These are phyloP conservation scores for Candida sanyaensis DNA, from an alignment of 1,139 yeast species.

Conservation along the genomic window DNA sequence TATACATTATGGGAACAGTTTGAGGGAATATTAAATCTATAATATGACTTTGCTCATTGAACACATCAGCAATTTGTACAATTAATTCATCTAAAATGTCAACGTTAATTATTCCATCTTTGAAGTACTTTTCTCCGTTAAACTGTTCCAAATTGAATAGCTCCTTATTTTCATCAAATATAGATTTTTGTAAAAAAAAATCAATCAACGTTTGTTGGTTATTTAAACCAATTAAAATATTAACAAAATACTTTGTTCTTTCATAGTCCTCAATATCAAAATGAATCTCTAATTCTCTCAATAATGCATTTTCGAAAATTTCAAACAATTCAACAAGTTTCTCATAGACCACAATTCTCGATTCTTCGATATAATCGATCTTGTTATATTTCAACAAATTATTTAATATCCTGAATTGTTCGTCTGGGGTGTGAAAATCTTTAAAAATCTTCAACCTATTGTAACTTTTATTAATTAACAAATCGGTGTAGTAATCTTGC, in stretches of 20 bases:
- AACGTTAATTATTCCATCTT: slow-evolving; percentile 17
- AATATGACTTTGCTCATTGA: slow-evolving; percentile 37
- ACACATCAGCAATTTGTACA: slow-evolving; percentile 28
- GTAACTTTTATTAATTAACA: slow-evolving; percentile 47
- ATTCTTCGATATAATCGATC: slow-evolving; percentile 37
- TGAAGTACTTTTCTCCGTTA: slow-evolving; percentile 22
- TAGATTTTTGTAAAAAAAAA: slow-evolving; percentile 47
- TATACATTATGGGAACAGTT: slow-evolving; percentile 49
- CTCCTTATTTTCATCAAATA: slow-evolving; percentile 38
- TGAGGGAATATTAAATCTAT: slow-evolving; percentile 45
- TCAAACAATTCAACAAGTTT: slow-evolving; percentile 63
- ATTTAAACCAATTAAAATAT: slow-evolving; percentile 37
- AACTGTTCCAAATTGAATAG: slow-evolving; percentile 32
- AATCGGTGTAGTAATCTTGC: slow-evolving; percentile 47
- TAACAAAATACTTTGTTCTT: slow-evolving; percentile 34
- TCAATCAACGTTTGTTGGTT: slow-evolving; percentile 45
- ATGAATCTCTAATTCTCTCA: slow-evolving; percentile 68
- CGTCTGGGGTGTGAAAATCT: slow-evolving; percentile 48
- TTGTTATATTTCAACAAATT: slow-evolving; percentile 40
- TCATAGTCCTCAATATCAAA: slow-evolving; percentile 53
- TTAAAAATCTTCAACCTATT: slow-evolving; percentile 51
- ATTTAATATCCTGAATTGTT: slow-evolving; percentile 47
- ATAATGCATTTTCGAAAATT: slow-evolving; percentile 70
- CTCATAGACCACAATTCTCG: slow-evolving; percentile 39
- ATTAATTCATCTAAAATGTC: slow-evolving; percentile 26